Evolutionary conservation across 2,329 filamentous ascomycete species (phyloP).

Genomic region (Xylaria multiplex): DNA sequence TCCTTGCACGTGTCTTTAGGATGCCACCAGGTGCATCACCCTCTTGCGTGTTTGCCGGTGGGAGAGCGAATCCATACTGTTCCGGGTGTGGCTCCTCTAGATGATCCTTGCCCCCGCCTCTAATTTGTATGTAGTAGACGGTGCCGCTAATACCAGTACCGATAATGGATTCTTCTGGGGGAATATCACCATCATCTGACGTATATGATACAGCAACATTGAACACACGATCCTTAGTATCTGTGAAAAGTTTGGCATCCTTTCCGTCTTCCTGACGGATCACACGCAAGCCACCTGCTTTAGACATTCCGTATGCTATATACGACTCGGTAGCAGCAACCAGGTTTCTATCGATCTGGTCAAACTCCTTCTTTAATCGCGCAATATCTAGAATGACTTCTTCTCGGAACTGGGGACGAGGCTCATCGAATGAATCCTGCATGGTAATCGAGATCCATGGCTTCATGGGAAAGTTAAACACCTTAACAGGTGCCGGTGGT

Average conservation of each 20-base stretch:
- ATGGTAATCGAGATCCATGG: conserved; percentile 93
- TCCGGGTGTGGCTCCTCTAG: conserved; percentile 83
- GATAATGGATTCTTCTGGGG: conserved; percentile 82
- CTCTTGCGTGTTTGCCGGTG: conserved; percentile 84
- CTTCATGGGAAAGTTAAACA: conserved; percentile 96
- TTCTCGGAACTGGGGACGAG: conserved; percentile 74
- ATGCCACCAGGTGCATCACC: conserved; percentile 92
- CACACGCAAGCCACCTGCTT: conserved; percentile 90
- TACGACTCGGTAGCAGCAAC: conserved; percentile 89
- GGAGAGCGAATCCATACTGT: conserved; percentile 87
- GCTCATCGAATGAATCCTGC: conserved; percentile 62
- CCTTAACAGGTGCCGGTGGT: conserved; percentile 73
- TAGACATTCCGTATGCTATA: conserved; percentile 94
- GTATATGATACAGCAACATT: conserved; percentile 86
- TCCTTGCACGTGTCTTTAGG: conserved; percentile 93
- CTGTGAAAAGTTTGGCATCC: conserved; percentile 90
- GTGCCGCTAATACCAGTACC: conserved; percentile 94
- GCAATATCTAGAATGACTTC: conserved; percentile 92
- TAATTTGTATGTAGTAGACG: conserved; percentile 93
- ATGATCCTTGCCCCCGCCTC: conserved; percentile 79
- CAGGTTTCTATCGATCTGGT: conserved; percentile 93
- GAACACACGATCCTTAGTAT: conserved; percentile 93
- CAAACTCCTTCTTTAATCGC: conserved; percentile 95
- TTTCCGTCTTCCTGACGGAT: conserved; percentile 94
- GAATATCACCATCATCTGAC: conserved; percentile 63